Evolutionary conservation across 2,329 filamentous ascomycete genomes (phyloP), one percentile per base, ranked within the genome.

Genomic region (Fonsecaea pugnacius): DNA sequence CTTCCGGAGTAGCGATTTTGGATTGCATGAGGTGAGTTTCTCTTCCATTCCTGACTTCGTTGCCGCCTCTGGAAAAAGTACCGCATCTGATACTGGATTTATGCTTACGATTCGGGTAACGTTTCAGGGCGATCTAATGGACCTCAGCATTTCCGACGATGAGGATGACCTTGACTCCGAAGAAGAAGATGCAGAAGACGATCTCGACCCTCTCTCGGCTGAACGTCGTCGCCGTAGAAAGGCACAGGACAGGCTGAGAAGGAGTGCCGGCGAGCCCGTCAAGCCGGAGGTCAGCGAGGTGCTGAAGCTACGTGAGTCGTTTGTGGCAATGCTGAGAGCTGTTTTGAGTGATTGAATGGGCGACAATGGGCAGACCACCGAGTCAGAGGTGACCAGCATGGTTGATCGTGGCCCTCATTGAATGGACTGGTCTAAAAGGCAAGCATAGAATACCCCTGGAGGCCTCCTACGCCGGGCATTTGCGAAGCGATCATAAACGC

Each of bases 1-100:
- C 14, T 96, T 98, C 79, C 88, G 85, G 72, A 89, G 89, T 24
- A 87, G 85, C 55, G 95, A 99, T 78, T 99, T 99, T 79, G 95
- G 95, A 0, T 80, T 99, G 21, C 88, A 97, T 74, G 86, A 90
- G 72, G 88, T 90, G 78, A 68, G 77, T 76, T 40, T 18, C 53
- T 56, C 38, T 14, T 32, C 21, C 46, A 9, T 5, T 27, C 10
- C 18, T 24, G 24, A 16, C 36, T 24, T 48, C 9, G 9, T 48
- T 21, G 43, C 43, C 1, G 5, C 24, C 40, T 21, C 40, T 46
- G 5, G 2, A 16, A 10, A 46, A 10, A 8, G 18, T 7, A n/a
- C 18, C 9, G 21, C 43, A 8, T 27, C 6, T 27, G 9, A 48
- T 14, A 9, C 24, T 48, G 43, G 24, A 21, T 24, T 6, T 51